Evolutionary conservation across 108 stramenopile species (phyloP), one percentile per base, ranked within the genome.

Genomic region (Nitzschia putrida): DNA sequence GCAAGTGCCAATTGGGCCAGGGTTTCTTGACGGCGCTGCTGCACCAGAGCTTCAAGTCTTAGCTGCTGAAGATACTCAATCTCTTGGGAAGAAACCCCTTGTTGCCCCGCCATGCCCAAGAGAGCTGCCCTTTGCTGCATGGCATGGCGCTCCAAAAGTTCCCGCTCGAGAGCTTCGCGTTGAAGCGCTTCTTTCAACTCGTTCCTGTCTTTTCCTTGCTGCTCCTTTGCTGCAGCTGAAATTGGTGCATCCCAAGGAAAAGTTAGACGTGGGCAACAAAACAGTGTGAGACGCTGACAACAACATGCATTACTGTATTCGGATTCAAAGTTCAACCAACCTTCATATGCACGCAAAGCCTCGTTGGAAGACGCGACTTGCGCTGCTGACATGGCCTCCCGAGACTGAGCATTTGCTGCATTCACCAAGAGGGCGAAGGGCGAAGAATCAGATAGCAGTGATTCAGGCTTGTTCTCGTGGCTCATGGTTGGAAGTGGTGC

Each of bases 11-110:
- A 44, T 22, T 70, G 61, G 2, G 76, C 76, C 8, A 77, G 53
- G 0, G 68, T 64, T 49, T 77, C 68, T 57, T 69, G 76, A 7
- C 69, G 60, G 13, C 60, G 61, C 20, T 70, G 68, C 42, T 70
- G 76, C 13, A 70, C 76, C 16, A 77, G 22, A 2, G 76, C 76
- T 43, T 69, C 76, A 5, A 77, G 56, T 13, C 69, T 68, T 20
- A 69, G 56, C 45, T 77, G 68, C 53, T 65, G 76, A 7, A 77
- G 39, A 43, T 75, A 75, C 22, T 75, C 74, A 10, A 38, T 38
- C 34, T 75, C 74, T 54, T 60, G 66, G 7, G 41, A 20, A 4
- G n/a, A 12, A 25, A 25, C 23, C 3, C 41, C 53, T 24, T 25
- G 37, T 29, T 29, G 24, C 1, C 72, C 64, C 22, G 20, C 61